Percentiles rank a stretch among this genome's conserved stretches.
Evolutionary conservation across 805 yeast species (phyloP).

Genomic region (Lipomyces sp.): DNA sequence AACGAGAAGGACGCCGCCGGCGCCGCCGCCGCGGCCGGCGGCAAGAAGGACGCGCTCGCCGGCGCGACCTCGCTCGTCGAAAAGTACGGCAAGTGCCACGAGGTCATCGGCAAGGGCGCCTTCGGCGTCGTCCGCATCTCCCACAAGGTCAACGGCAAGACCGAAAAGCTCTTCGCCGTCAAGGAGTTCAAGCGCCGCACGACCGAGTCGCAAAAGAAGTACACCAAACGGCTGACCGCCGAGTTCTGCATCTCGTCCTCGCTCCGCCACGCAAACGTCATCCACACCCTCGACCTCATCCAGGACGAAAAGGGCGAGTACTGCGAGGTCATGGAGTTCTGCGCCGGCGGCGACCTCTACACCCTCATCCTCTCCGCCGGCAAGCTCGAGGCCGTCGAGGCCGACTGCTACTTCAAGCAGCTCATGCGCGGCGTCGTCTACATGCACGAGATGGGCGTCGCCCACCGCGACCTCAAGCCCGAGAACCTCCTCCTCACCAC

Average conservation of each 20-base stretch:
- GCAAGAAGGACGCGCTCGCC: conserved; percentile 10
- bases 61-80: conserved; percentile 63
- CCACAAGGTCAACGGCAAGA: conserved; percentile 51
- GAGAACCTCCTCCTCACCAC: conserved; percentile 74
- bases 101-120: conserved; percentile 83
- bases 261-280: conserved; percentile 70
- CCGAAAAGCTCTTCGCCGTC: conserved; percentile 61
- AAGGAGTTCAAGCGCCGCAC: conserved; percentile 67
- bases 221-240: conserved; percentile 72
- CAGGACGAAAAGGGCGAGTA: conserved; percentile 66
- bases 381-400: conserved; percentile 58
- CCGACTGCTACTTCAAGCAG: conserved; percentile 89
- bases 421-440: conserved; percentile 74
- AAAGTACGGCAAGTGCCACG: conserved; percentile 92
- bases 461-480: conserved; percentile 89
- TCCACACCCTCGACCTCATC: conserved; percentile 75
- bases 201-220: conserved; percentile 55
- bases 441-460: conserved; percentile 88
- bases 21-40: neutral
- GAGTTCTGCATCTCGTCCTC: conserved; percentile 87
- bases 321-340: conserved; percentile 92
- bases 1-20: conserved; percentile 35
- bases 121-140: conserved; percentile 90
- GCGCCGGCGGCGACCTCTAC: conserved; percentile 81
- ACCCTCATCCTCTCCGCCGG: conserved; percentile 54